A percentile compares a stretch with the other conserved stretches of the same genome.
phyloP scores from a whole-genome alignment of 2,329 filamentous ascomycete genomes.

The Penicillium sp. region DNA sequence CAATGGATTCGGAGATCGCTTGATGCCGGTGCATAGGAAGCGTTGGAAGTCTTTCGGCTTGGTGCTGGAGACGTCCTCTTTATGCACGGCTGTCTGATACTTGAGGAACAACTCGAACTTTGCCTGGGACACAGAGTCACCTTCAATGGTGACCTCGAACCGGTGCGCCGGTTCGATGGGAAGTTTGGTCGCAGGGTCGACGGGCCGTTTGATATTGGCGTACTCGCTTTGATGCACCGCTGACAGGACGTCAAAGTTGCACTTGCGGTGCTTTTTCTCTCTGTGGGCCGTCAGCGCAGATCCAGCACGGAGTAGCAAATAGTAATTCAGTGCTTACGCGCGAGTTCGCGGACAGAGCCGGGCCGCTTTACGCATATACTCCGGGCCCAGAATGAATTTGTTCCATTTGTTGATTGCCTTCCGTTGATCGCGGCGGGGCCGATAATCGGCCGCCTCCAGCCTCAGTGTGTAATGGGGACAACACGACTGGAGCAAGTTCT shows the following conservation, averaged over 20 bases:
- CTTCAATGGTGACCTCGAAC: constrained; percentile 52
- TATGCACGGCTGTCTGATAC: constrained; percentile 50
- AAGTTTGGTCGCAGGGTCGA: constrained; percentile 47
- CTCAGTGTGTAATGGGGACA: constrained; percentile 75
- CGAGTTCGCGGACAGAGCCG: constrained; percentile 47
- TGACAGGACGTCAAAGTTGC: constrained; percentile 45
- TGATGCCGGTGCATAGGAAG: constrained; percentile 51
- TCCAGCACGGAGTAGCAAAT: background rate
- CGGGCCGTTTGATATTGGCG: constrained; percentile 43
- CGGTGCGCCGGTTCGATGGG: constrained; percentile 51
- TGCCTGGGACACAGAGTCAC: constrained; percentile 48
- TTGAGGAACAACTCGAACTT: constrained; percentile 52
- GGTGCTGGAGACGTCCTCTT: constrained; percentile 48
- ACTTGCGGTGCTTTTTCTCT: constrained; percentile 46
- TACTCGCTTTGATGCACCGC: constrained; percentile 51
- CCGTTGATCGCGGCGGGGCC: constrained; percentile 49
- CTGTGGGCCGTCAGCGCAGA: constrained; percentile 28
- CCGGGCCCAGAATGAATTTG: constrained; percentile 49
- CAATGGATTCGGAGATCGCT: constrained; percentile 34
- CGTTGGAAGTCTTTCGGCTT: constrained; percentile 48
- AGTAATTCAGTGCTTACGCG: constrained; percentile 38
- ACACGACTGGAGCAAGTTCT: constrained; percentile 71
- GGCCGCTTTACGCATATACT: constrained; percentile 50
- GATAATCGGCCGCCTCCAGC: constrained; percentile 46
- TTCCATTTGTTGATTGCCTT: constrained; percentile 53